phyloP scores from a whole-genome alignment of 768 basidiomycete species.

The Pleurotus cornucopiae region DNA sequence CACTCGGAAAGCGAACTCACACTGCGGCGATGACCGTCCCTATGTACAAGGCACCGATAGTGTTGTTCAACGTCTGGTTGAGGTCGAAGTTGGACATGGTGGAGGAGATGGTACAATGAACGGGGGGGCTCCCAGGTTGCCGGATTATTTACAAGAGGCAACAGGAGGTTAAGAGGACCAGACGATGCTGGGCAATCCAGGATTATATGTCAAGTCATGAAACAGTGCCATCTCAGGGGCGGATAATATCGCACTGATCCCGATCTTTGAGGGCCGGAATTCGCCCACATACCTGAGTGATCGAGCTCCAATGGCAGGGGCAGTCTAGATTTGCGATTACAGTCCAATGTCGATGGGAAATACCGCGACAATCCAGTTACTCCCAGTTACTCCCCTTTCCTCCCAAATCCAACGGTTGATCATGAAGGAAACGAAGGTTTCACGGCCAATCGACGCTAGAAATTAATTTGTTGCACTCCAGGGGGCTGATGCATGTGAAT shows the following conservation, averaged over 20 bases:
- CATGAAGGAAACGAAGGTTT: no score
- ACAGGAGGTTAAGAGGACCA: no score
- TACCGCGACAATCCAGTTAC: neutral
- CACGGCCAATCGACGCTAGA: no score
- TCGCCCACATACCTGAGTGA: neutral
- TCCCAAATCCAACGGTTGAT: neutral
- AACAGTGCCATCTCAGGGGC: neutral
- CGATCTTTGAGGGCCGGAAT: neutral
- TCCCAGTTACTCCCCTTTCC: neutral
- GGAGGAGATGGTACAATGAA: neutral
- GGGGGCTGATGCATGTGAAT: neutral
- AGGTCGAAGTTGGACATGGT: constrained; percentile 4
- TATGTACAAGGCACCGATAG: constrained; percentile 24
- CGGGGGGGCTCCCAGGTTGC: neutral
- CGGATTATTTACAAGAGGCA: neutral
- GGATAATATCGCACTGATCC: neutral
- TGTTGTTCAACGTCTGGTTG: constrained; percentile 20
- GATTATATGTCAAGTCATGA: constrained; percentile 9
- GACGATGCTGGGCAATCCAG: neutral
- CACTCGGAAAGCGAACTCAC: constrained; percentile 14
- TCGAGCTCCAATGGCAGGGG: constrained; percentile 1
- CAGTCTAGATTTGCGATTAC: neutral
- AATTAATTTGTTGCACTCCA: no score
- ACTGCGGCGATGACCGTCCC: constrained; percentile 22
- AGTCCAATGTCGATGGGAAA: neutral